Evolutionary conservation across 768 basidiomycete species (phyloP).

Genomic region (Tricholomella constricta): DNA sequence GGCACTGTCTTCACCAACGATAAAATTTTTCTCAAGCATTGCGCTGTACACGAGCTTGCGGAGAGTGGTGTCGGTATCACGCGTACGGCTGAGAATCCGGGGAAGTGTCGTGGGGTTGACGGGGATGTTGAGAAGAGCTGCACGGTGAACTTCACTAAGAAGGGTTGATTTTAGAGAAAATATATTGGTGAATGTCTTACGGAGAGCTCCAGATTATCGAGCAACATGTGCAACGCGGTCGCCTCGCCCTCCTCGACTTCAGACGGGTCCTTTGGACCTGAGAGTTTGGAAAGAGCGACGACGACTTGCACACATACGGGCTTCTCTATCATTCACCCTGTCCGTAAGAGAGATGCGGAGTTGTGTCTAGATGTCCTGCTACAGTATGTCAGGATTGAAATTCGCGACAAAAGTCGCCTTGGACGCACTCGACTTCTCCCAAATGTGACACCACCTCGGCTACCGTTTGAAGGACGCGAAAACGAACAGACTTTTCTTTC

Average conservation of each 20-base stretch:
- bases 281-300: slow-evolving; percentile 76
- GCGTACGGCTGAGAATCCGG: slow-evolving; percentile 69
- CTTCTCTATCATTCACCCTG: slow-evolving; percentile 79
- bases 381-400: slow-evolving; percentile 6
- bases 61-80: slow-evolving; percentile 75
- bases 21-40: slow-evolving; percentile 50
- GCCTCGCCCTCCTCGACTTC: slow-evolving; percentile 54
- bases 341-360: slow-evolving; percentile 69
- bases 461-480: slow-evolving; percentile 74
- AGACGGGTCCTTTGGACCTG: slow-evolving; percentile 63
- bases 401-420: neutral
- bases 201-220: slow-evolving; percentile 68
- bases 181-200: slow-evolving; percentile 44
- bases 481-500: slow-evolving; percentile 87
- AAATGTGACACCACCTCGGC: slow-evolving; percentile 79
- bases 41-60: slow-evolving; percentile 73
- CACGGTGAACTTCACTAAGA: slow-evolving; percentile 83
- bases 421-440: slow-evolving; percentile 82
- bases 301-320: slow-evolving; percentile 79
- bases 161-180: neutral
- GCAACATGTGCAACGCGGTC: slow-evolving; percentile 58
- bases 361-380: slow-evolving; percentile 73
- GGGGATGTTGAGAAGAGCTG: slow-evolving; percentile 72
- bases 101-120: slow-evolving; percentile 57
- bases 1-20: slow-evolving; percentile 18